Evolutionary conservation across 768 basidiomycete genomes (phyloP).

Genomic region (Pleurotus pulmonarius): DNA sequence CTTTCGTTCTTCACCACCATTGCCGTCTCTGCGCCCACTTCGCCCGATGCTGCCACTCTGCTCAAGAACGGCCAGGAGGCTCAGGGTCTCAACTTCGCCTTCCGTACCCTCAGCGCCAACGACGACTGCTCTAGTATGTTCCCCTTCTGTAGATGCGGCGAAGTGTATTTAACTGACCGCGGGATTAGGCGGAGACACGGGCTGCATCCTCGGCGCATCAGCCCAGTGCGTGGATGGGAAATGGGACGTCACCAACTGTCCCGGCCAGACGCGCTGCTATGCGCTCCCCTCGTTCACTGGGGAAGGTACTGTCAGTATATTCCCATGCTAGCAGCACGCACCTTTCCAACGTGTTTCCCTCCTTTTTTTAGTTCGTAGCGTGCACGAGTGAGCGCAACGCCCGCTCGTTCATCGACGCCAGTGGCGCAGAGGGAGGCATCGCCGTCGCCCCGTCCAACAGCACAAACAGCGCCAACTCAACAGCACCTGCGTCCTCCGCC

Average conservation of each 20-base stretch:
- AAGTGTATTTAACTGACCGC: too few species aligned
- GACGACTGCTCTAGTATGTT: conserved; percentile 44
- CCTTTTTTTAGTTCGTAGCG: conserved; percentile 33
- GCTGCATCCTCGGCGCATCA: conserved; percentile 38
- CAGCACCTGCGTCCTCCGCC: conserved; percentile 9
- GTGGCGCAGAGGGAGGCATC: conserved; percentile 42
- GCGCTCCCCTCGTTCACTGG: conserved; percentile 42
- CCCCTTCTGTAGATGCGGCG: too few species aligned
- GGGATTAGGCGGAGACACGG: conserved; percentile 34
- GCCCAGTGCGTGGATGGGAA: conserved; percentile 37
- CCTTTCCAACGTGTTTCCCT: not conserved
- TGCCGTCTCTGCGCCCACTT: conserved; percentile 10
- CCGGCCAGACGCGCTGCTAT: conserved; percentile 39
- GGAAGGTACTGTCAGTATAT: conserved; percentile 40
- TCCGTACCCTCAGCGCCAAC: conserved; percentile 30
- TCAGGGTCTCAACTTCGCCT: conserved; percentile 47
- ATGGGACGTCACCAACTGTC: conserved; percentile 38
- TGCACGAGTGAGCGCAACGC: conserved; percentile 53
- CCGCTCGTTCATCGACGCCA: conserved; percentile 37
- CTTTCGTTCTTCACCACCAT: conserved; percentile 6
- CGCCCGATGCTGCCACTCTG: conserved; percentile 38
- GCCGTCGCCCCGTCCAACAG: conserved; percentile 12
- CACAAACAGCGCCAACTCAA: conserved; percentile 7
- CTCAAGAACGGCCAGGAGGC: conserved; percentile 46
- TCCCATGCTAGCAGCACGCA: not conserved